phyloP scores from a whole-genome alignment of 2,329 filamentous ascomycete species.

The Fusarium citri region DNA sequence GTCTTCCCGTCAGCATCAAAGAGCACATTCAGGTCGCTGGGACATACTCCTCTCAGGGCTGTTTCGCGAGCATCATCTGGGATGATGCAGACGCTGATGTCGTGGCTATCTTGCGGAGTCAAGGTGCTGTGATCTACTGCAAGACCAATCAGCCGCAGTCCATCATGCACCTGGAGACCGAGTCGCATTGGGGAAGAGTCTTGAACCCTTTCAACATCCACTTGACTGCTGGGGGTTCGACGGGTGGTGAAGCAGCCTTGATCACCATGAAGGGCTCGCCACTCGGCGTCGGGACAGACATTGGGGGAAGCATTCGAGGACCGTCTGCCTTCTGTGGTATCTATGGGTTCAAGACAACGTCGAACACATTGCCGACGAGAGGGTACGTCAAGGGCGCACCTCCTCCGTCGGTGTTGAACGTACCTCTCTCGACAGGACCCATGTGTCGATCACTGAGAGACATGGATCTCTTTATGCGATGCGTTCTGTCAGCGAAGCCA shows the following conservation, averaged over 20 bases:
- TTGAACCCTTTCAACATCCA: constrained; percentile 70
- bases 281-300: constrained; percentile 18
- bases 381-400: constrained; percentile 33
- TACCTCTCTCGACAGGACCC: constrained; percentile 39
- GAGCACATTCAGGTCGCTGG: constrained; percentile 36
- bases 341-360: constrained; percentile 27
- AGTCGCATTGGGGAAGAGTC: constrained; percentile 70
- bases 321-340: constrained; percentile 25
- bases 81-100: constrained; percentile 46
- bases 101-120: constrained; percentile 66
- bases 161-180: constrained; percentile 58
- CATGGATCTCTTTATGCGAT: constrained; percentile 39
- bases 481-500: constrained; percentile 25
- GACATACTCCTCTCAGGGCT: constrained; percentile 19
- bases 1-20: constrained; percentile 35
- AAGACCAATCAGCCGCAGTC: constrained; percentile 74
- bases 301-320: constrained; percentile 20
- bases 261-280: constrained; percentile 48
- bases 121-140: constrained; percentile 74
- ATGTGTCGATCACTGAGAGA: constrained; percentile 43
- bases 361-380: constrained; percentile 5
- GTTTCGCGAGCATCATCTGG: constrained; percentile 18
- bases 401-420: constrained; percentile 50
- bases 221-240: constrained; percentile 71
- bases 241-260: constrained; percentile 62